Evolutionary conservation across 176 grass and related monocot genomes (phyloP), one percentile per base, ranked within the genome.

Genomic region (Eragrostis nindensis): DNA sequence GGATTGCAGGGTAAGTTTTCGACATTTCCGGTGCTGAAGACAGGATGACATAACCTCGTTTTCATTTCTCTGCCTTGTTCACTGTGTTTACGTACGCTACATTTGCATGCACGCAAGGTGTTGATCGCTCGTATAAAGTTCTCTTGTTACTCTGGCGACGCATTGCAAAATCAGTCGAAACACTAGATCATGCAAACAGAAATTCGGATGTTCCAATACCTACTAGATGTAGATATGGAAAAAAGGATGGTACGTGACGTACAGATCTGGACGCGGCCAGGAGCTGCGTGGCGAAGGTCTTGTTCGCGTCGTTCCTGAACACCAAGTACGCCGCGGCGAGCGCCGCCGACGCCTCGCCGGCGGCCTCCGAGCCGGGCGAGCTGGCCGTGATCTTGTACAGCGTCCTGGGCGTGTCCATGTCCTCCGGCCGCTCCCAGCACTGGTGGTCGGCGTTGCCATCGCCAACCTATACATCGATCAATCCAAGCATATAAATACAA

Each of bases 381-480:
- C 48, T 82, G 26, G 8, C 8, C 18, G 88, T 95, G 55, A 95
- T 70, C 67, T 81, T 80, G 80, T 87, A 89, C 36, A 89, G 54
- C 4, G 64, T 87, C 16, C 89, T 71, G 2, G 86, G 86, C 14
- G 92, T 94, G 84, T 94, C 89, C 89, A 89, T 92, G 80, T 94
- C 92, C 69, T 92, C 92, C 5, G 89, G 89, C 29, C 92, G 68
- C 83, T 92, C 86, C 92, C 92, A 94, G 57, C 92, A 92, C 80
- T 89, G 67, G 77, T 94, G 92, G 22, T 94, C 92, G 0, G 83
- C 70, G 70, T 77, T 68, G 11, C 86, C 89, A 55, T 94, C 80
- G 15, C 89, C 92, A 40, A 92, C 86, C 75, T 90, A 42, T 0
- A 1, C 40, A 56, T 49, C n/a, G n/a, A n/a, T n/a, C n/a, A 21